phyloP scores from a whole-genome alignment of 495 filamentous ascomycete species.

The Cairneyella variabilis region DNA sequence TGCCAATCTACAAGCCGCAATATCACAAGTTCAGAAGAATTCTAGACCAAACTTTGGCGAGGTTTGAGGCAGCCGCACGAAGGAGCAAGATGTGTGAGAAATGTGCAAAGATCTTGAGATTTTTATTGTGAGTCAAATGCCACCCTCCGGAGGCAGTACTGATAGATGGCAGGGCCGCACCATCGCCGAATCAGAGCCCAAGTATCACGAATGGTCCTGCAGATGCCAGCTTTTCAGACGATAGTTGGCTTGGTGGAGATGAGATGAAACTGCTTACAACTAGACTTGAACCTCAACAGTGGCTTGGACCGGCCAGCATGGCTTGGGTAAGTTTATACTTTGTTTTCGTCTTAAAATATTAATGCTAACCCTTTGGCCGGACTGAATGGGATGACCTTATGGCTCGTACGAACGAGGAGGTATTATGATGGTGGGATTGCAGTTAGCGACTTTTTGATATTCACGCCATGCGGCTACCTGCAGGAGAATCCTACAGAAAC shows the following conservation, averaged over 20 bases:
- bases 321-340: slow-evolving; percentile 5
- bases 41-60: background rate
- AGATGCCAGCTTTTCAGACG: background rate
- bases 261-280: slow-evolving; percentile 1
- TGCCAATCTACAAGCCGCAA: slow-evolving; percentile 11
- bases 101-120: slow-evolving; percentile 6
- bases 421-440: too few species aligned
- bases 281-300: slow-evolving; percentile 5
- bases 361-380: background rate
- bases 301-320: slow-evolving; percentile 3
- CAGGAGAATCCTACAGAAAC: too few species aligned
- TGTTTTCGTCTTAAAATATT: background rate
- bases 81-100: slow-evolving; percentile 13
- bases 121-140: slow-evolving; percentile 9
- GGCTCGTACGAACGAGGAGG: background rate
- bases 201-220: background rate
- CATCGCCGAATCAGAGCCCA: slow-evolving; percentile 1
- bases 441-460: too few species aligned
- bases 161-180: background rate
- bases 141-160: background rate
- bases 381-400: slow-evolving; percentile 8
- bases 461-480: too few species aligned
- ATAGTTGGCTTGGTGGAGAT: background rate
- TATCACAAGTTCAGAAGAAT: slow-evolving; percentile 8
- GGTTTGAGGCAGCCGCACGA: background rate